These are phyloP conservation scores for Penicilliopsis zonata DNA, from an alignment of 495 filamentous ascomycete genomes.

Conservation along the genomic window DNA sequence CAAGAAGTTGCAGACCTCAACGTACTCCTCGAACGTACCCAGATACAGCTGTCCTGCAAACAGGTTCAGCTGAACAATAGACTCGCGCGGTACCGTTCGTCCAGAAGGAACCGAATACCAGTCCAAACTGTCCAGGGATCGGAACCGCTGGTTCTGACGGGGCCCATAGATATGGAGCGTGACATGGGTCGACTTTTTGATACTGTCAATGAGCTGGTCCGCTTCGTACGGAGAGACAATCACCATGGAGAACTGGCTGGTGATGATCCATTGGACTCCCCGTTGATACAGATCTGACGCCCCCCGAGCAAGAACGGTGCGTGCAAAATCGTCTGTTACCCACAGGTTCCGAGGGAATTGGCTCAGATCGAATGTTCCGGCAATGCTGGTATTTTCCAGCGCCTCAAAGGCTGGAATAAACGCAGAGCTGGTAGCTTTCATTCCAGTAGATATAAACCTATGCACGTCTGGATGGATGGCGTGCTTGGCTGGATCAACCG, in stretches of 20 bases:
- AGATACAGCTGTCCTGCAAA: slow-evolving; percentile 61
- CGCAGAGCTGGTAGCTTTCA: slow-evolving; percentile 6
- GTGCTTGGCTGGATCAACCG: slow-evolving; percentile 24
- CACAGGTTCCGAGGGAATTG: slow-evolving; percentile 32
- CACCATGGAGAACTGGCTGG: slow-evolving; percentile 24
- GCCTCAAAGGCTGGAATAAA: slow-evolving; percentile 37
- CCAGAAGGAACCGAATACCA: slow-evolving; percentile 16
- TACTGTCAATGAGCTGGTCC: slow-evolving; percentile 31
- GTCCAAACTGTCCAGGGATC: slow-evolving; percentile 34
- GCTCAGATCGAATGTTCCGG: slow-evolving; percentile 11
- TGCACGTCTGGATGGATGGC: slow-evolving; percentile 32
- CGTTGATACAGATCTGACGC: slow-evolving; percentile 38
- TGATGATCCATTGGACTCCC: slow-evolving; percentile 48
- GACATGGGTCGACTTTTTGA: slow-evolving; percentile 19
- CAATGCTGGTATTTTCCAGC: slow-evolving; percentile 27
- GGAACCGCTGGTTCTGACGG: slow-evolving; percentile 28
- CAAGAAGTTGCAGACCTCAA: slow-evolving; percentile 35
- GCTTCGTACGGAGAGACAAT: slow-evolving; percentile 56
- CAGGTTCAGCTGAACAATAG: slow-evolving; percentile 43
- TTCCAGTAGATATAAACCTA: slow-evolving; percentile 21
- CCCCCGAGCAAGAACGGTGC: slow-evolving; percentile 23
- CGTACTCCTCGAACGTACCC: slow-evolving; percentile 38
- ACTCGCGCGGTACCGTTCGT: slow-evolving; percentile 5
- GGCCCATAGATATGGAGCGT: slow-evolving; percentile 48
- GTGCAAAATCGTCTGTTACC: slow-evolving; percentile 44